Evolutionary conservation across 768 basidiomycete species (phyloP), one percentile per base, ranked within the genome.

Genomic region (Amylocystis lapponica): DNA sequence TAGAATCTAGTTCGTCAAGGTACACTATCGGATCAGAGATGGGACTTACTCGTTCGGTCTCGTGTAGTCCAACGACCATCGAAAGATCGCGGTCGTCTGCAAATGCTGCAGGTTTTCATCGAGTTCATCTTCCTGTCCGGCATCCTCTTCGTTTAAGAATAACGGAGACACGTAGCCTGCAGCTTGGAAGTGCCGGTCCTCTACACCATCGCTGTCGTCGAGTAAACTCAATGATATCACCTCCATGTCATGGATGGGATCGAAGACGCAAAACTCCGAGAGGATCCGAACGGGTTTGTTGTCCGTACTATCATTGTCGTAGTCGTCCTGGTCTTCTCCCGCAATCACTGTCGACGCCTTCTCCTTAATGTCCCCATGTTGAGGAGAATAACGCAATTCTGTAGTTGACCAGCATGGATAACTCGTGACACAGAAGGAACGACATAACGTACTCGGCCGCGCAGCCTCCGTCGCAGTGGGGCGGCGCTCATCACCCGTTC

Each of bases 241-340:
- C 32, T 70, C 66, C 14, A 70, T 67, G 10, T 59, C 50, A 21
- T 70, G 66, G 4, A 55, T 61, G 0, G 75, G 66, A 41, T 87
- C 79, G 54, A 82, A 86, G 35, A 87, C 67, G 1, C 66, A 53
- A 49, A 86, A 89, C 21, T 73, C 70, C 4, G 67, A 66, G 4
- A 89, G 65, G 7, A 73, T 49, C 3, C 85, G 74, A n/a, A 75
- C 61, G 8, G 79, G 82, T 52, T 81, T 66, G 32, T 64, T 66
- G 13, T 66, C 56, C 2, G 26, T 33, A 13, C 36, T 12, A 8
- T 36, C 25, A 9, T 41, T 36, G 14, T 19, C 50, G 58, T n/a
- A 54, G 25, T 59, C 61, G 14, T 54, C 50, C 10, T 51, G 43
- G 19, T 56, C 53, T 19, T 59, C 62, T 23, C 66, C 61, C 12